Evolutionary conservation across 2,329 filamentous ascomycete species (phyloP), one percentile per base, ranked within the genome.

Genomic region (Aureobasidium uvarum): DNA sequence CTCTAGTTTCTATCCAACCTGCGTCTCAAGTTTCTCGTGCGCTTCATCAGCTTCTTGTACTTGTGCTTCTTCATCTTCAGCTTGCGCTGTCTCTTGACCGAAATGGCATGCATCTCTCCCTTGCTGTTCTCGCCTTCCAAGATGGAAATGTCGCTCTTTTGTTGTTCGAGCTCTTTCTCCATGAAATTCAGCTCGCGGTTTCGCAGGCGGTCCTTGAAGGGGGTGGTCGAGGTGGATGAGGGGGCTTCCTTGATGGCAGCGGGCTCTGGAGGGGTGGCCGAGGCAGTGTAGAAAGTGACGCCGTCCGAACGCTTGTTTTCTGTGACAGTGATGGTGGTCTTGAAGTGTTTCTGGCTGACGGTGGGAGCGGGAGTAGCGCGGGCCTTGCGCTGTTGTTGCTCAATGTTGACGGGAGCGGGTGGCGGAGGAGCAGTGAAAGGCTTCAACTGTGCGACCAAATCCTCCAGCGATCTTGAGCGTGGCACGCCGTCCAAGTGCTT

Each of bases 11-110:
- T 70, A 59, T 77, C 91, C 73, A 95, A 82, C 82, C 93, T 96
- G 76, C 92, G 87, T 76, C 94, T 89, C 81, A 92, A 78, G 76
- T 91, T 94, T 77, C 94, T 87, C 74, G 94, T 97, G 79, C 87
- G 86, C 84, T 89, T 91, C 90, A 96, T 92, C 71, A 98, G 83
- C 86, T 99, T 99, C 92, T 97, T 98, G 80, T 96, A 96, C 88
- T 99, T 99, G 86, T 98, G 94, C 86, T 98, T 99, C 90, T 99
- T 99, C 93, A 99, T 99, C 86, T 92, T 96, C 74, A 97, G 81
- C 81, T 95, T 96, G 75, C 92, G 84, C 79, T 96, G 92, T 77
- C 95, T 85, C 83, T 89, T 92, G 71, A 97, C 94, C 75, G 91
- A 96, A 75, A 99, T 92, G 69, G 92, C 86, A 67, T 88, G 80